phyloP scores from a whole-genome alignment of 352 stramenopile species.

The Thalassiosira hispida region DNA sequence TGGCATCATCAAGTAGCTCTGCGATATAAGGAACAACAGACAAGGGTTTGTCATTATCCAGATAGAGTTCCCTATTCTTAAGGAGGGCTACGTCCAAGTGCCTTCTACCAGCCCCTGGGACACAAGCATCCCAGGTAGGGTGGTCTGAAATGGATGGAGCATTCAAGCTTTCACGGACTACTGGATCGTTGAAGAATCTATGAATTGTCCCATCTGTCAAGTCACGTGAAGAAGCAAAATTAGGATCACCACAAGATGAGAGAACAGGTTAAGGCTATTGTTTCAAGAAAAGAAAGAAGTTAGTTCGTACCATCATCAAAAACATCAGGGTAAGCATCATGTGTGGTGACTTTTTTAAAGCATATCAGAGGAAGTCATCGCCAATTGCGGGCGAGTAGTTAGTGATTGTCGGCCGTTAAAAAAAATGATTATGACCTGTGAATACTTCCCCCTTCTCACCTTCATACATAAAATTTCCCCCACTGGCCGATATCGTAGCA shows the following conservation, averaged over 20 bases:
- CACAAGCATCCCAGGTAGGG: constrained; percentile 59
- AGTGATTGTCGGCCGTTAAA: no score
- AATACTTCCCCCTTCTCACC: no score
- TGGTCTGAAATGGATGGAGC: constrained; percentile 44
- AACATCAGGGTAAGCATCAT: constrained; percentile 50
- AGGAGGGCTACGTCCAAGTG: constrained; percentile 2
- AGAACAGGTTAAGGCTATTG: constrained; percentile 7
- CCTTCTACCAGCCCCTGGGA: constrained; percentile 63
- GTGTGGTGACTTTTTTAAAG: constrained; percentile 53
- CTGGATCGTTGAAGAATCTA: constrained; percentile 69
- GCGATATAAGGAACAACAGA: constrained; percentile 73
- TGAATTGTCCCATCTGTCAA: constrained; percentile 35
- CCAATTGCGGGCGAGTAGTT: no score
- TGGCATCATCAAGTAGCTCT: constrained; percentile 72
- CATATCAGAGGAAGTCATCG: no score
- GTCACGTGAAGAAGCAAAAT: no score
- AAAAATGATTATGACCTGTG: no score
- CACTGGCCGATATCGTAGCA: constrained; percentile 60
- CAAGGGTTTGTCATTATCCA: constrained; percentile 64
- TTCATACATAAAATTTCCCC: constrained; percentile 53
- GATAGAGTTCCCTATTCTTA: constrained; percentile 34
- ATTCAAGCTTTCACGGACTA: constrained; percentile 64
- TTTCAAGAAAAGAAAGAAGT: no score
- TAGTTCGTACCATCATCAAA: constrained; percentile 25
- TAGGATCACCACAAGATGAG: no score